A percentile compares a stretch with the other conserved stretches of the same genome.
Evolutionary conservation across 495 filamentous ascomycete species (phyloP).

Genomic region (Endocarpon pusillum): DNA sequence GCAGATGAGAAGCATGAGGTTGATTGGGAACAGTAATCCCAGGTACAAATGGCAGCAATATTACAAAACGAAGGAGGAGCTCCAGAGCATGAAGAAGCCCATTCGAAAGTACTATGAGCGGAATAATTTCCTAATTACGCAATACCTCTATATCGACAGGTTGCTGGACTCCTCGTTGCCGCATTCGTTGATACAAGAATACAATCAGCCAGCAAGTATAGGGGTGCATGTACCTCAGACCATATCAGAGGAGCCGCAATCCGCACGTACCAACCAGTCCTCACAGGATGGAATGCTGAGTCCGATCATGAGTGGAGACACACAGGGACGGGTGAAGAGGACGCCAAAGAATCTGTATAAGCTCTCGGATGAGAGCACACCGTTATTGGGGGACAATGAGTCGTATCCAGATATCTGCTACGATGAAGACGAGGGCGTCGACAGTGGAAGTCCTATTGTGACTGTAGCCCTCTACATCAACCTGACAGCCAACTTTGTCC

Average conservation of each 20-base stretch:
- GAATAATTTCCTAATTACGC: conserved; percentile 65
- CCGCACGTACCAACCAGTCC: conserved; percentile 4
- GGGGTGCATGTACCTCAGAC: conserved; percentile 36
- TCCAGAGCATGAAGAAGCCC: conserved; percentile 45
- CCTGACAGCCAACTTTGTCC: conserved; percentile 60
- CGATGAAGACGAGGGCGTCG: conserved; percentile 29
- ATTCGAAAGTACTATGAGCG: conserved; percentile 69
- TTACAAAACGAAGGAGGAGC: conserved; percentile 49
- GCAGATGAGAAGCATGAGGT: conserved; percentile 57
- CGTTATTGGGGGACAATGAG: conserved; percentile 32
- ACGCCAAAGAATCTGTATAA: conserved; percentile 71
- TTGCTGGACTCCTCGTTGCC: conserved; percentile 77
- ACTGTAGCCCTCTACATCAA: conserved; percentile 73
- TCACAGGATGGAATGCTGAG: neutral
- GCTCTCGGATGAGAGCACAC: conserved; percentile 49
- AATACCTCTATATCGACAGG: conserved; percentile 84
- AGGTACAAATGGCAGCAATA: conserved; percentile 60
- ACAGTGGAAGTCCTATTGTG: conserved; percentile 50
- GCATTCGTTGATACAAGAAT: conserved; percentile 74
- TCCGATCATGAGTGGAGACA: conserved; percentile 7
- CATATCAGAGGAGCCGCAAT: conserved; percentile 30
- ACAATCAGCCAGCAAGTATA: conserved; percentile 28
- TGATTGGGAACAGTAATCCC: conserved; percentile 64
- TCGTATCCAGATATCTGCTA: conserved; percentile 11
- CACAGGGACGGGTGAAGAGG: conserved; percentile 41